Evolutionary conservation across 495 filamentous ascomycete genomes (phyloP), one percentile per base, ranked within the genome.

Genomic region (Penicillium salamii): DNA sequence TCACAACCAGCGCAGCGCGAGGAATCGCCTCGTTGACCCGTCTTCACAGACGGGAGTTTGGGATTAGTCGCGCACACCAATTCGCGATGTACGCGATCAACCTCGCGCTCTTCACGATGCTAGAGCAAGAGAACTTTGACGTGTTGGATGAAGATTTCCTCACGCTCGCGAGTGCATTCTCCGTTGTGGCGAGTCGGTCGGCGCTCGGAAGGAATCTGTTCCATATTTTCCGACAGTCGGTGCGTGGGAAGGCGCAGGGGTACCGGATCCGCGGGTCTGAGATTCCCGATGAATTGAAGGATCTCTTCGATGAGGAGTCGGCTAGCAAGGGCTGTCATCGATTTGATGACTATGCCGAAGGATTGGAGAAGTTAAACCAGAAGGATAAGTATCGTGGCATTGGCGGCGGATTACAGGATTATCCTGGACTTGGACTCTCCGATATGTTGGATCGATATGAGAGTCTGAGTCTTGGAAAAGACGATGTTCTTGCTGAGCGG

Each of bases 371-470:
- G 37, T 46, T 72, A n/a, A 57, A 72, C 35, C 42, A 31, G 38
- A 57, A 70, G 40, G 59, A 53, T 13, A 64, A 65, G 33, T 74
- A 74, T 46, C 62, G 56, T 50, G 67, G 65, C 0, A 61, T 63
- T 21, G 53, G 53, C 7, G 54, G 42, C 14, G 62, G 40, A 29
- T 53, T 63, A 21, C 62, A 63, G 39, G 54, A 55, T 31, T 63
- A 56, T 33, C 60, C 62, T 11, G 61, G 65, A 2, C 37, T 60
- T 18, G 54, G 57, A 6, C 50, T 76, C 2, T 69, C 59, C 12
- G 68, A 71, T 15, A 76, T 76, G 72, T 57, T 76, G 6, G 69
- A 69, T 55, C 62, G 61, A 1, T 76, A 73, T 52, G 72, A 75
- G 41, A 70, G 61, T 50, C 52, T 75, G 40, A 74, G 69, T 44